Percentiles rank a stretch among this genome's conserved stretches.
Evolutionary conservation across 345 rosid genomes (phyloP).

Genomic region (Corchorus capsularis): DNA sequence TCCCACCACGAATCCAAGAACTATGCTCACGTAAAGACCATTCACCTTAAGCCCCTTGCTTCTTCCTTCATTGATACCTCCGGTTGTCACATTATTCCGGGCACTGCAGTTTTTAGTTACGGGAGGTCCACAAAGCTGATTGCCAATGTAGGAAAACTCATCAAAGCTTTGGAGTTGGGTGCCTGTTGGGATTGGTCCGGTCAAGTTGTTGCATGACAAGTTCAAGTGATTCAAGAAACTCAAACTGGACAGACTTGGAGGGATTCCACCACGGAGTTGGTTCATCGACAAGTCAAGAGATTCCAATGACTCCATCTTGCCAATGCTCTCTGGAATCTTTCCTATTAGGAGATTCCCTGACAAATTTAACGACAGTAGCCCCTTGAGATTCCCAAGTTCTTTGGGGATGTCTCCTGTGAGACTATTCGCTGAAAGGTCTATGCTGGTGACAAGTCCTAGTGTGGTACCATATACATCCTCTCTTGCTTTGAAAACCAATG

Average conservation of each 20-base stretch:
- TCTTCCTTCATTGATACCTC: not conserved
- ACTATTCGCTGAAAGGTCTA: not conserved
- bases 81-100: not conserved
- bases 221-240: constrained; percentile 23
- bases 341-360: constrained; percentile 2
- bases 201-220: constrained; percentile 22
- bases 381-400: constrained; percentile 7
- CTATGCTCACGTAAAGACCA: constrained; percentile 20
- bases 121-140: constrained; percentile 24
- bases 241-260: constrained; percentile 14
- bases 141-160: constrained; percentile 17
- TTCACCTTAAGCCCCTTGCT: not conserved
- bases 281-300: constrained; percentile 19
- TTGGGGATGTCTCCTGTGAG: constrained; percentile 15
- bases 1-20: constrained; percentile 7
- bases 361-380: not conserved
- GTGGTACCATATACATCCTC: not conserved
- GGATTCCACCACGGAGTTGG: constrained; percentile 5
- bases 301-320: constrained; percentile 1
- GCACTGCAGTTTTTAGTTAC: not conserved
- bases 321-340: constrained; percentile 5
- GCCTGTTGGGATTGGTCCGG: constrained; percentile 20
- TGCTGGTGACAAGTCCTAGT: not conserved
- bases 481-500: not conserved
- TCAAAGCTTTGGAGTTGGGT: constrained; percentile 25